A percentile compares a stretch with the other conserved stretches of the same genome.
Conservation (phyloP, 495 filamentous ascomycete species). For the Friedmanniomyces simplex region DNA sequence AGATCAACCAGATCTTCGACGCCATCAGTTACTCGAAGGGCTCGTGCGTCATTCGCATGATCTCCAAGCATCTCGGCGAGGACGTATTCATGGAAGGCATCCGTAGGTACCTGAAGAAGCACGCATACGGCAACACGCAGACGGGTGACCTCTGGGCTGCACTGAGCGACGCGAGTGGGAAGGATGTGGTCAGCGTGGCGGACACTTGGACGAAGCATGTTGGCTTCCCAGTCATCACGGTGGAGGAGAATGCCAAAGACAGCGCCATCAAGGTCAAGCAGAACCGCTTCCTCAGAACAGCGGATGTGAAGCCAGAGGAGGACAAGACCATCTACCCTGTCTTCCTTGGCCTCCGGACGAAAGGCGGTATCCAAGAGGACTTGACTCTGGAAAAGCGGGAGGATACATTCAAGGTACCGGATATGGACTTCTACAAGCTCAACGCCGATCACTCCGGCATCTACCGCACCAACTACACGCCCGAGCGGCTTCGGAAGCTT, state of each 20-base stretch:
- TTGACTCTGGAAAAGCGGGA: conserved; percentile 63
- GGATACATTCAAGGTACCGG: conserved; percentile 53
- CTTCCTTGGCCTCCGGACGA: conserved; percentile 58
- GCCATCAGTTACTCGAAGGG: conserved; percentile 97
- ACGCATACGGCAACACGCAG: conserved; percentile 76
- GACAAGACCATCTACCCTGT: conserved; percentile 70
- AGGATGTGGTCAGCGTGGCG: conserved; percentile 71
- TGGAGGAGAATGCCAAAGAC: conserved; percentile 49
- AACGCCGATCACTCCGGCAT: conserved; percentile 68
- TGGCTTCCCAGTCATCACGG: conserved; percentile 62
- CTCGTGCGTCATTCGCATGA: conserved; percentile 92
- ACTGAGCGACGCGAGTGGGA: conserved; percentile 80
- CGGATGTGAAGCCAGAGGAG: conserved; percentile 69
- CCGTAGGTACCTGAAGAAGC: conserved; percentile 84
- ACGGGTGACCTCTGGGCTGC: conserved; percentile 89
- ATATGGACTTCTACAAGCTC: conserved; percentile 64
- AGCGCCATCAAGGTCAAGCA: conserved; percentile 58
- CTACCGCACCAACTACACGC: conserved; percentile 61
- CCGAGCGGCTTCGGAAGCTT: conserved; percentile 57
- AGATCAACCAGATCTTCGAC: conserved; percentile 98
- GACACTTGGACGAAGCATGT: conserved; percentile 71
- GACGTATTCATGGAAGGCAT: conserved; percentile 91
- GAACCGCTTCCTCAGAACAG: conserved; percentile 65
- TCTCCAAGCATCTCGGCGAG: conserved; percentile 89
- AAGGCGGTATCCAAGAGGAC: conserved; percentile 51